Evolutionary conservation across 306 rosid species (phyloP), one percentile per base, ranked within the genome.

Genomic region (Pachyrhizus erosus): DNA sequence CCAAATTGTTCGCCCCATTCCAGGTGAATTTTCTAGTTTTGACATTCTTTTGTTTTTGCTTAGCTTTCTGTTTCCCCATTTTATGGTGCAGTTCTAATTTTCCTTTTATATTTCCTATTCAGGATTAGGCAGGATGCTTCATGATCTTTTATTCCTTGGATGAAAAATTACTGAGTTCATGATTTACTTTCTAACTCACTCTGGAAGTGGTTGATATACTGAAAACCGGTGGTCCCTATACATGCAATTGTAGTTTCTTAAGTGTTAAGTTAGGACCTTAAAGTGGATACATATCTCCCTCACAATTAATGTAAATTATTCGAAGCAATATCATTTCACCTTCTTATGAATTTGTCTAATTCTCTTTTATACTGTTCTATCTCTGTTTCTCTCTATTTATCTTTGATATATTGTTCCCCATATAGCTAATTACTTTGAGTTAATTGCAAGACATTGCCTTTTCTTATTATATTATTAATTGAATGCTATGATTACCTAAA

Each of bases 1-100:
- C 89, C 89, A 88, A 83, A 55, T 85, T 61, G 87, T 95, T 83
- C 93, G 93, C 29, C 98, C 99, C 18, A 81, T 93, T 67, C 94
- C 99, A 87, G 97, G 97, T 66, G 48, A 65, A 48, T 5, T 67
- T 42, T 74, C 48, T 27, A 26, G 70, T 81, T 66, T 58, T 49
- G 14, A 15, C 45, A 29, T 67, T 31, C 49, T 37, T 24, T 66
- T 66, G 70, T 52, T 58, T 58, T 21, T 31, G 20, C 20, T 62
- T 7, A 15, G 37, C 67, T 55, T 71, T 49, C 60, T 74, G 34
- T 49, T 75, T 37, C n/a, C 82, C 54, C n/a, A 26, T n/a, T 15
- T 23, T 45, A 46, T 14, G 11, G 24, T 58, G 17, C 54, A 76
- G 18, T 29, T 68, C 11, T 64, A 27, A 21, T 76, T 52, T 45